A percentile compares a stretch with the other conserved stretches of the same genome.
Conservation (phyloP, 306 rosid species). For the Fragaria vesca region DNA sequence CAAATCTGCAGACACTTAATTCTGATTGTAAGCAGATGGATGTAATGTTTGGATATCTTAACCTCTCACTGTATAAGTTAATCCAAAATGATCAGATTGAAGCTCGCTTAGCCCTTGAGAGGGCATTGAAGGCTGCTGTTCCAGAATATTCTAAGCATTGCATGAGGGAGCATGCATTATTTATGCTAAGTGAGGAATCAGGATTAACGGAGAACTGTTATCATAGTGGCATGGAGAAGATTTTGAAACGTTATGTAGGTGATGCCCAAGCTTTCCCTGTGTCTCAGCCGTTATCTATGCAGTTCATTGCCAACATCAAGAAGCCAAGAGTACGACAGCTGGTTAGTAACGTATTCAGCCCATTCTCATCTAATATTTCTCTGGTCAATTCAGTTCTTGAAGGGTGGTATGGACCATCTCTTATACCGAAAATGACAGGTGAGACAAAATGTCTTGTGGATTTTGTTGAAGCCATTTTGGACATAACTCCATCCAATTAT, state of each 20-base stretch:
- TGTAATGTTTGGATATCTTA: slow-evolving; percentile 68
- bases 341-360: slow-evolving; percentile 45
- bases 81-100: slow-evolving; percentile 52
- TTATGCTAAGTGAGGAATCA: slow-evolving; percentile 59
- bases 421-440: slow-evolving; percentile 49
- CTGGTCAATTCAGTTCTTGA: slow-evolving; percentile 64
- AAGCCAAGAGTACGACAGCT: slow-evolving; percentile 76
- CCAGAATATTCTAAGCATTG: slow-evolving; percentile 53
- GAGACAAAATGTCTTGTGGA: slow-evolving; percentile 72
- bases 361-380: slow-evolving; percentile 61
- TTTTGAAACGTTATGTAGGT: slow-evolving; percentile 55
- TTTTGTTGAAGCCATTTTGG: slow-evolving; percentile 78
- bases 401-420: slow-evolving; percentile 77
- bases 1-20: slow-evolving; percentile 31
- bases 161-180: slow-evolving; percentile 57
- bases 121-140: slow-evolving; percentile 55
- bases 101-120: slow-evolving; percentile 60
- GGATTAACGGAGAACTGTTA: slow-evolving; percentile 44
- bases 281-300: slow-evolving; percentile 59
- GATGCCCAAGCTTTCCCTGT: slow-evolving; percentile 37
- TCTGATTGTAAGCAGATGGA: slow-evolving; percentile 51
- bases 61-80: slow-evolving; percentile 57
- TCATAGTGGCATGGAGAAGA: slow-evolving; percentile 45
- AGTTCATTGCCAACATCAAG: slow-evolving; percentile 56
- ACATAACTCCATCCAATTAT: slow-evolving; percentile 68